Conservation (phyloP, 2,329 filamentous ascomycete genomes). For the Madurella fahalii region DNA sequence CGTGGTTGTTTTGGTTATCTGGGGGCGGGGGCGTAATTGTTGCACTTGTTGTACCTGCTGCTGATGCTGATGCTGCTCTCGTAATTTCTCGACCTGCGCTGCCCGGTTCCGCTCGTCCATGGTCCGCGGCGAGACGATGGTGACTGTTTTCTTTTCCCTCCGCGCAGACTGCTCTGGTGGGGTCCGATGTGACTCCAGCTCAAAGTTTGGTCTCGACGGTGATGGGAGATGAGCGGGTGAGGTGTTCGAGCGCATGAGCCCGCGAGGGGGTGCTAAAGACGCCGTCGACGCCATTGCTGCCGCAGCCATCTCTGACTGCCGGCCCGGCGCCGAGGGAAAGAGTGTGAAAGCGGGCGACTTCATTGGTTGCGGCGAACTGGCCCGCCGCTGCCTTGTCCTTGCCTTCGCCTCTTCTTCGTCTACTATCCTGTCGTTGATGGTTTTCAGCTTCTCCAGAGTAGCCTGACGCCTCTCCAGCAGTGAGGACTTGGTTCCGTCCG, state of each 20-base stretch:
- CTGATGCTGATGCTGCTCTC: conserved; percentile 25
- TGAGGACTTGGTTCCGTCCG: conserved; percentile 33
- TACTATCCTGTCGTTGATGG: conserved; percentile 44
- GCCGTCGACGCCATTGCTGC: conserved; percentile 8
- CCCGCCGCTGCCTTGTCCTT: conserved; percentile 35
- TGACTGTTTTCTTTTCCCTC: conserved; percentile 25
- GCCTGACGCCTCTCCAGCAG: conserved; percentile 57
- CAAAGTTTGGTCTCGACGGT: conserved; percentile 37
- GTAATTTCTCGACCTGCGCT: conserved; percentile 21
- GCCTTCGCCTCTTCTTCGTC: conserved; percentile 43
- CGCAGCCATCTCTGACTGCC: conserved; percentile 10
- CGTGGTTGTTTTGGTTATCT: not conserved
- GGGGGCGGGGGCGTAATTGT: not conserved
- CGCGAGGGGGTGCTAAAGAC: conserved; percentile 28
- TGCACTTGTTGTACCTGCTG: conserved; percentile 13
- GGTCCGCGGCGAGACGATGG: conserved; percentile 26
- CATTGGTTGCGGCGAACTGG: conserved; percentile 35
- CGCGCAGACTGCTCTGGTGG: conserved; percentile 5
- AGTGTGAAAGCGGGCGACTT: conserved; percentile 44
- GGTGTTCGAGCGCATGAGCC: conserved; percentile 48
- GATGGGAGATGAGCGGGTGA: conserved; percentile 48
- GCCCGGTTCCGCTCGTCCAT: conserved; percentile 27
- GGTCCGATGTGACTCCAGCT: conserved; percentile 21
- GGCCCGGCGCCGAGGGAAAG: conserved; percentile 38
- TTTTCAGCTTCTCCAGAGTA: conserved; percentile 54